Evolutionary conservation across 176 grass and related monocot species (phyloP), one percentile per base, ranked within the genome.

Genomic region (Hordeum marinum): DNA sequence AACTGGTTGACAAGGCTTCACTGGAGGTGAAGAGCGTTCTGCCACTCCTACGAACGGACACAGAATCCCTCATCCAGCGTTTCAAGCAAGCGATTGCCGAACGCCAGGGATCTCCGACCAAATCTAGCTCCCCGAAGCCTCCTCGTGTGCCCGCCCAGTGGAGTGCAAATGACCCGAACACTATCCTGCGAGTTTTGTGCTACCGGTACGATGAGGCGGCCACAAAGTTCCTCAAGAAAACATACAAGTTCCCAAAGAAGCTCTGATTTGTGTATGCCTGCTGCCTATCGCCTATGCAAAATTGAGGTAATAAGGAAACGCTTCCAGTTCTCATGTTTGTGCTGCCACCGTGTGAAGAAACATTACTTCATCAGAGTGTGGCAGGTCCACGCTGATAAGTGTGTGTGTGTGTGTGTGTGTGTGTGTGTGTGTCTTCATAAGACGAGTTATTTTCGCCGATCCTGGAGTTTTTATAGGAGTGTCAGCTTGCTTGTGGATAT

Each of bases 241-340:
- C 93, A 68, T 98, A 95, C 64, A 85, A 95, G 86, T 92, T 95
- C 10, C 96, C 96, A 10, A 98, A 95, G 73, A 95, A 87, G 1
- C 93, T 98, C 65, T 90, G 88, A 90, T 9, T 66, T 83, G 35
- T 86, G 13, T 21, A 17, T 45, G 21, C 3, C 1, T 17, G 11
- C 3, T 63, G 23, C 71, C 36, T 75, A 34, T 9, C 34, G 37
- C 36, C 39, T 76, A 85, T 62, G 20, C 67, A 23, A 41, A 72
- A 76, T 72, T 78, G 40, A 86, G 79, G 18, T 17, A 31, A 12
- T 41, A 63, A 69, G 4, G 43, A 41, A 29, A 40, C 60, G 1
- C 73, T 46, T 80, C 50, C 52, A 29, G 40, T 39, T 76, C 39
- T 31, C 12, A 37, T 27, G 25, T n/a, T 39, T 81, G 11, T 76